Evolutionary conservation across 2,329 filamentous ascomycete species (phyloP).

Genomic region (Stachybotrys chartarum): DNA sequence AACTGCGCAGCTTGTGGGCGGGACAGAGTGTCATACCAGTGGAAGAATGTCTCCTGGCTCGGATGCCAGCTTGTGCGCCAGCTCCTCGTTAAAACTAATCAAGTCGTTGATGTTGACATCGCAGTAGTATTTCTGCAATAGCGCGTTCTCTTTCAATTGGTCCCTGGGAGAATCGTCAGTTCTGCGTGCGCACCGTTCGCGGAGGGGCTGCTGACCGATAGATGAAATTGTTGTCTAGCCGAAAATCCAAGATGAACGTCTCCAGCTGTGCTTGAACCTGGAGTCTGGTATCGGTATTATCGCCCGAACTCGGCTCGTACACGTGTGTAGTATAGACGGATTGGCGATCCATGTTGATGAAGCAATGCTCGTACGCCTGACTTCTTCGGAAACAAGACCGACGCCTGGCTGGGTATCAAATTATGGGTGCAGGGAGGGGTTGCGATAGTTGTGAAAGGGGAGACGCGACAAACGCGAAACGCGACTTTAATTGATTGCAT

Average conservation of each 20-base stretch:
- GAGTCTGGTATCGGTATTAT: slow-evolving; percentile 60
- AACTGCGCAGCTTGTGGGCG: not conserved
- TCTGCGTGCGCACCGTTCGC: not conserved
- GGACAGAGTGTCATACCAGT: slow-evolving; percentile 48
- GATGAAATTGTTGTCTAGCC: slow-evolving; percentile 88
- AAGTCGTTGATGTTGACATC: slow-evolving; percentile 93
- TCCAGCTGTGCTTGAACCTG: slow-evolving; percentile 75
- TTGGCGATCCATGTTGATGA: slow-evolving; percentile 68
- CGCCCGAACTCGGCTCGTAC: slow-evolving; percentile 60
- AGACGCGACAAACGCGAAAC: not conserved
- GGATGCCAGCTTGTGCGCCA: slow-evolving; percentile 81
- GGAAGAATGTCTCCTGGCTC: slow-evolving; percentile 92
- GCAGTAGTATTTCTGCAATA: slow-evolving; percentile 91
- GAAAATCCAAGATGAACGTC: slow-evolving; percentile 88
- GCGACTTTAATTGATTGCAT: not conserved
- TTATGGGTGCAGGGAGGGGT: not conserved
- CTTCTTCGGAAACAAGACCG: no score
- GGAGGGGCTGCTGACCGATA: slow-evolving; percentile 61
- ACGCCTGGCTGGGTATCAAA: no score
- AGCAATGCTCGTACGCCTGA: no score
- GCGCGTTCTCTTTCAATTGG: slow-evolving; percentile 88
- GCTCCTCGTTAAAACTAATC: slow-evolving; percentile 92
- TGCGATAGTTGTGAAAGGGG: not conserved
- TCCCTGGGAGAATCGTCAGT: slow-evolving; percentile 53
- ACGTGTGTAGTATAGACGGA: slow-evolving; percentile 82